These are phyloP conservation scores for Passiflora organensis DNA, from an alignment of 345 rosid species.

Conservation along the genomic window DNA sequence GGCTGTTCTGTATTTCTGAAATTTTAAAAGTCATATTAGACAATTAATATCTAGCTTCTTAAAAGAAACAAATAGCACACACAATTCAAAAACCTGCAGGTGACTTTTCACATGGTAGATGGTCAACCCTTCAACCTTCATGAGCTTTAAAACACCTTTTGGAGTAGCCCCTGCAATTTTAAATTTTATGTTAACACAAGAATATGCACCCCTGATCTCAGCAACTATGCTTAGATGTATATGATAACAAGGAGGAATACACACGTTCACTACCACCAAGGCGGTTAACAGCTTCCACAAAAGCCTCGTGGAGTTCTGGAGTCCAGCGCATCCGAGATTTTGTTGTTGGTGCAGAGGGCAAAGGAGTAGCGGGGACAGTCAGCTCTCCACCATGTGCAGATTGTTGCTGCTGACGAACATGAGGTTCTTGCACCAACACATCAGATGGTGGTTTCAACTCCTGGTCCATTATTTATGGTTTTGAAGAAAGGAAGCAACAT, in stretches of 20 bases:
- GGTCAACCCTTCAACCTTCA: constrained; percentile 72
- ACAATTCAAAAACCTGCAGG: constrained; percentile 55
- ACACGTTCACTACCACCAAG: constrained; percentile 88
- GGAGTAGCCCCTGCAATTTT: constrained; percentile 80
- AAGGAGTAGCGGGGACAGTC: too few species aligned
- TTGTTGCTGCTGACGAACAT: constrained; percentile 40
- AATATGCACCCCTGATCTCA: constrained; percentile 4
- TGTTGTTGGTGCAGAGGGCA: too few species aligned
- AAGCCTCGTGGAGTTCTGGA: constrained; percentile 88
- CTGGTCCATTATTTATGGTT: constrained; percentile 22
- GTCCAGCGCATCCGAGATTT: constrained; percentile 96
- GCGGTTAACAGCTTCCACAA: constrained; percentile 81
- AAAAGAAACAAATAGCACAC: constrained; percentile 7
- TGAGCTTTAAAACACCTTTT: constrained; percentile 77
- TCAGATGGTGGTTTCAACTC: constrained; percentile 24
- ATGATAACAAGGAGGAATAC: constrained; percentile 23
- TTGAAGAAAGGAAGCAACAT: neutral
- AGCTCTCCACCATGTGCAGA: constrained; percentile 28
- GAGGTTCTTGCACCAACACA: constrained; percentile 32
- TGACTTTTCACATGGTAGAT: constrained; percentile 98
- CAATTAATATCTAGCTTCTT: constrained; percentile 3
- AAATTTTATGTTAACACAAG: constrained; percentile 14
- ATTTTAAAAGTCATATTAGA: constrained; percentile 15
- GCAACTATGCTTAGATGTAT: constrained; percentile 1
- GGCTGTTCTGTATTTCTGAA: constrained; percentile 95